Evolutionary conservation across 805 yeast genomes (phyloP), one percentile per base, ranked within the genome.

Genomic region (Priceomyces melissophilus): DNA sequence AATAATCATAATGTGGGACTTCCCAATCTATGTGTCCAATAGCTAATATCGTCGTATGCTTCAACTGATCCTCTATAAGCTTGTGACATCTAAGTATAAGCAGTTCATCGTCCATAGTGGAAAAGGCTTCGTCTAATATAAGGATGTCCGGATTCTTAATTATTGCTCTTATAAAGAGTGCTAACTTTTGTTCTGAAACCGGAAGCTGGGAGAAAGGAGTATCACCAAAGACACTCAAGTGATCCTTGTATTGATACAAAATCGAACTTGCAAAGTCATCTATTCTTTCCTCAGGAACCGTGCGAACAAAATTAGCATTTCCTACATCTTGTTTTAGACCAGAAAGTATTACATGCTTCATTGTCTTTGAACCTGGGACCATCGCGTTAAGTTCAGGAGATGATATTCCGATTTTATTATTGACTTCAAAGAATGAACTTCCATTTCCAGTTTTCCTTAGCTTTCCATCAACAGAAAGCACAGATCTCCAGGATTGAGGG

Each of bases 301-400:
- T 65, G 10, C 63, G 61, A 33, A 79, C 50, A 42, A 79, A 79
- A 32, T 66, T 64, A 7, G 76, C 63, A 32, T 82, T 78, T 0
- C 91, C 93, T n/a, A 79, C 79, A 39, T 64, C 58, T 16, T 42
- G 44, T 2, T 77, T 67, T 48, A 75, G 78, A 0, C 97, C 98
- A 5, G 95, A 85, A 7, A 82, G 57, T 4, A 91, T 70, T 0
- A 87, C 68, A 28, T 86, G 70, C 27, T 54, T 56, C 41, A 81
- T 78, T 0, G 81, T 73, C 41, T 79, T 65, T 2, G 57, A 51
- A 3, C 61, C 61, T 0, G 96, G 95, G 46, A 87, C 86, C n/a
- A 89, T 73, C 0, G 95, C 82, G 57, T 91, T 98, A 28, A 91
- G 64, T 59, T 91, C 99, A 1, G 99, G 99, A 2, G 96, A 85